phyloP scores from a whole-genome alignment of 495 filamentous ascomycete genomes.

The Podospora appendiculata region DNA sequence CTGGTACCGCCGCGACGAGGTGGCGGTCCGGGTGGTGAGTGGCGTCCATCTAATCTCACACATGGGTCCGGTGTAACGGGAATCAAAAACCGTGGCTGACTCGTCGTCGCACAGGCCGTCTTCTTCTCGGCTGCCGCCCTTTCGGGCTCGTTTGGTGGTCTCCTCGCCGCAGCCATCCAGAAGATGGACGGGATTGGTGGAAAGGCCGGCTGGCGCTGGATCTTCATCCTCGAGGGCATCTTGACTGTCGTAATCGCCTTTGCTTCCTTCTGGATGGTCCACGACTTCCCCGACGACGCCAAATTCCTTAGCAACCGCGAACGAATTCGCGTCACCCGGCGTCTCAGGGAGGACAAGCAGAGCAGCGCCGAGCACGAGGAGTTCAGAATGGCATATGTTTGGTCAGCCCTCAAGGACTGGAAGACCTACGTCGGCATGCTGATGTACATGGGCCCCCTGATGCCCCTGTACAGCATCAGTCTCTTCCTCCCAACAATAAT shows the following conservation, averaged over 20 bases:
- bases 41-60: not conserved
- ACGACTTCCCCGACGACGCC: constrained; percentile 76
- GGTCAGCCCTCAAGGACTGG: constrained; percentile 68
- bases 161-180: constrained; percentile 66
- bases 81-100: not conserved
- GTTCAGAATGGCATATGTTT: constrained; percentile 67
- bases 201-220: constrained; percentile 68
- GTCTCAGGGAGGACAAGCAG: constrained; percentile 65
- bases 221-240: constrained; percentile 68
- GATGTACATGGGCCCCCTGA: constrained; percentile 62
- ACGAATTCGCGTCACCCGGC: constrained; percentile 57
- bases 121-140: constrained; percentile 82
- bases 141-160: constrained; percentile 72
- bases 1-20: constrained; percentile 57
- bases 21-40: constrained; percentile 44
- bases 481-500: constrained; percentile 83
- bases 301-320: constrained; percentile 62
- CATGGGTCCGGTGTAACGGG: not conserved
- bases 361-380: constrained; percentile 65
- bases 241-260: constrained; percentile 63
- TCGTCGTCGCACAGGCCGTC: constrained; percentile 43
- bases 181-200: constrained; percentile 69
- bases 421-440: constrained; percentile 67
- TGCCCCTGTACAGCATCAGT: constrained; percentile 73
- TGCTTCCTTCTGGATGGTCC: constrained; percentile 69